Evolutionary conservation across 75 land plant species (phyloP).

Genomic region (Cunninghamia lanceolata): DNA sequence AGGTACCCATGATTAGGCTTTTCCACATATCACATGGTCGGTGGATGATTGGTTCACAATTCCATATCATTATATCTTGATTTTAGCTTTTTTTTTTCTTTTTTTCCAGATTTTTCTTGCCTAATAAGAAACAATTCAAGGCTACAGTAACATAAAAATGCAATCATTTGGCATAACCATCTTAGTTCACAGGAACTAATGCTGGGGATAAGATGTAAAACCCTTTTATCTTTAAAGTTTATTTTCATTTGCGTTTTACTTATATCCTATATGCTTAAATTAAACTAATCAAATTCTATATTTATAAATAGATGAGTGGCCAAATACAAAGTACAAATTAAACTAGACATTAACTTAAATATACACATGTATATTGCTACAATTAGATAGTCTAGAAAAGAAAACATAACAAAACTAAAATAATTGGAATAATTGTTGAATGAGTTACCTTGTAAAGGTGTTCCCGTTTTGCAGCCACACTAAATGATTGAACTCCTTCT

Average conservation of each 20-base stretch:
- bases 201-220: neutral
- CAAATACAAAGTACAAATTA: neutral
- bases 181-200: neutral
- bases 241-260: neutral
- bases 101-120: neutral
- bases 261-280: neutral
- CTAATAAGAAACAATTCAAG: neutral
- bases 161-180: neutral
- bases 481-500: slow-evolving; percentile 63
- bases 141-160: neutral
- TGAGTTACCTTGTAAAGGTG: slow-evolving; percentile 73
- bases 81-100: neutral
- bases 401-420: neutral
- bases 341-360: neutral
- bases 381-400: neutral
- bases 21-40: neutral
- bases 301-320: neutral
- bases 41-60: neutral
- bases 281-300: neutral
- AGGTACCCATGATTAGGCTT: neutral
- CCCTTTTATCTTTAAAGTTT: neutral
- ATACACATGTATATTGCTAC: neutral
- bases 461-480: slow-evolving; percentile 74
- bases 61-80: neutral
- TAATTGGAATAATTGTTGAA: neutral